Evolutionary conservation across 1,139 yeast genomes (phyloP).

Genomic region (Trichomonascaceae sp.): DNA sequence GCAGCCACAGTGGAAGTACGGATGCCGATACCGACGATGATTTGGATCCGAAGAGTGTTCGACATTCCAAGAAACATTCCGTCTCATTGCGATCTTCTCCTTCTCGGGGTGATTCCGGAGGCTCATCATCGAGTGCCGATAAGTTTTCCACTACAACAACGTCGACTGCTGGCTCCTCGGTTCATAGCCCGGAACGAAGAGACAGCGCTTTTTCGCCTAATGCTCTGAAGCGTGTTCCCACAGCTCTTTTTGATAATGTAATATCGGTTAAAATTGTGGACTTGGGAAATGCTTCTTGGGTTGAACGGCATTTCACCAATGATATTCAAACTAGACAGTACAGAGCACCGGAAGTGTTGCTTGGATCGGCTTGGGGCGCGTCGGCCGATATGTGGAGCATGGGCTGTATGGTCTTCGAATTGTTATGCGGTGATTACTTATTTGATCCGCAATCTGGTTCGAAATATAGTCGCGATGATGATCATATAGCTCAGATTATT

Average conservation of each 20-base stretch:
- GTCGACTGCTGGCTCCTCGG: constrained; percentile 4
- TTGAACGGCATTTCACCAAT: constrained; percentile 65
- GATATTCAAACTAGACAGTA: constrained; percentile 86
- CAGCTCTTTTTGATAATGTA: constrained; percentile 17
- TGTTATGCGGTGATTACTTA: constrained; percentile 76
- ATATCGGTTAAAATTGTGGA: constrained; percentile 70
- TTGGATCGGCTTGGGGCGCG: constrained; percentile 75
- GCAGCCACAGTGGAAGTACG: constrained; percentile 12
- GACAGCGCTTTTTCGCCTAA: background rate
- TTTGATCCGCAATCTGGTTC: constrained; percentile 74
- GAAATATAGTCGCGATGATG: constrained; percentile 66
- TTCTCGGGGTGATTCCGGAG: constrained; percentile 7
- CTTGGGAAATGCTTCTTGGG: constrained; percentile 80
- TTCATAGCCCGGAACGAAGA: constrained; percentile 8
- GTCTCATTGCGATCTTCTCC: background rate
- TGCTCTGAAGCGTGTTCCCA: constrained; percentile 6
- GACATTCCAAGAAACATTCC: background rate
- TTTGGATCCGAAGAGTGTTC: constrained; percentile 4
- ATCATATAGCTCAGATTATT: constrained; percentile 78
- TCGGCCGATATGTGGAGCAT: constrained; percentile 79
- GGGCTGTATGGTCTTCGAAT: constrained; percentile 76
- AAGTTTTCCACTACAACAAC: constrained; percentile 2
- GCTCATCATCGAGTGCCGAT: constrained; percentile 4
- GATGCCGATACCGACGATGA: constrained; percentile 10
- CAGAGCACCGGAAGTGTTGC: constrained; percentile 70